A percentile compares a stretch with the other conserved stretches of the same genome.
phyloP scores from a whole-genome alignment of 1,284 basidiomycete genomes.

The Moesziomyces aphidis region DNA sequence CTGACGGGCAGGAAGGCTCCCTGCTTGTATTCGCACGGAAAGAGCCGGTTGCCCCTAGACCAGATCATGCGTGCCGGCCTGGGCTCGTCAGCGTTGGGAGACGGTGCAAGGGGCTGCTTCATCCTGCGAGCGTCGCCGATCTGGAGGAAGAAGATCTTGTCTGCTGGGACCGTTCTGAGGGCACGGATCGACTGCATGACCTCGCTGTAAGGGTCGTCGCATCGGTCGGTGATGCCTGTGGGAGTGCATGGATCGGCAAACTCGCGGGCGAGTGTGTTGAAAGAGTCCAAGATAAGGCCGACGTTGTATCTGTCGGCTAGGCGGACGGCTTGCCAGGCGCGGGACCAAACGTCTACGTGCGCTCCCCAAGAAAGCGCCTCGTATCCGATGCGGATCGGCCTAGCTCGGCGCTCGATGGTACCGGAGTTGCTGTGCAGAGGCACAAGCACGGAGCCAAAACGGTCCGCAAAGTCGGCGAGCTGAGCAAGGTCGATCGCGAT shows the following conservation, averaged over 20 bases:
- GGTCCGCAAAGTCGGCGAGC: constrained; percentile 38
- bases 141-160: constrained; percentile 68
- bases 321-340: constrained; percentile 66
- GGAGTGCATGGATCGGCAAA: constrained; percentile 62
- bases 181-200: constrained; percentile 50
- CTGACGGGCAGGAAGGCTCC: constrained; percentile 68
- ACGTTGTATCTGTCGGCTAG: constrained; percentile 62
- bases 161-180: constrained; percentile 24
- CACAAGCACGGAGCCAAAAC: constrained; percentile 23
- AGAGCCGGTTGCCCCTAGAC: constrained; percentile 67
- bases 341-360: constrained; percentile 61
- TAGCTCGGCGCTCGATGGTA: constrained; percentile 14
- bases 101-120: constrained; percentile 48
- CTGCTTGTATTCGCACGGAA: constrained; percentile 64
- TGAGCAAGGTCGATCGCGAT: constrained; percentile 60
- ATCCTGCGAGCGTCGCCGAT: constrained; percentile 66
- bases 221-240: constrained; percentile 48
- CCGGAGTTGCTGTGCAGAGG: constrained; percentile 1
- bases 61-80: constrained; percentile 67
- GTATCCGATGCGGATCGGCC: constrained; percentile 56
- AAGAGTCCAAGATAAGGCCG: constrained; percentile 68
- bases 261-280: constrained; percentile 68
- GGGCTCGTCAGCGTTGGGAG: constrained; percentile 61
- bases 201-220: constrained; percentile 39
- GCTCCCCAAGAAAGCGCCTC: constrained; percentile 62